Conservation (phyloP, 176 grass and related monocot species). For the Zea luxurians region DNA sequence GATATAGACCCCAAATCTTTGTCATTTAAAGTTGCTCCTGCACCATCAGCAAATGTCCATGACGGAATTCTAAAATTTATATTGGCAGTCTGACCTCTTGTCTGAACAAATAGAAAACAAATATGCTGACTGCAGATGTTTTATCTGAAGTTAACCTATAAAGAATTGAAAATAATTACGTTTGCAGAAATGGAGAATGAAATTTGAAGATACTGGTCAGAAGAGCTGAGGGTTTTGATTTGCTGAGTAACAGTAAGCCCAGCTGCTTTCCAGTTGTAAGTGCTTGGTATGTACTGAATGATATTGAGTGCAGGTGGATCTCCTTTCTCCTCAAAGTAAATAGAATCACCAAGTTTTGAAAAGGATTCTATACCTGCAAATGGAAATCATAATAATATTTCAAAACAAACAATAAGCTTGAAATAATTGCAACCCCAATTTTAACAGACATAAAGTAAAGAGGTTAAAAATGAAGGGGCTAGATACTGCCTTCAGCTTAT, state of each 20-base stretch:
- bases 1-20: constrained; percentile 51
- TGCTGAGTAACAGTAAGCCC: constrained; percentile 65
- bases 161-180: constrained; percentile 31
- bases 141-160: constrained; percentile 3
- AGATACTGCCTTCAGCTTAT: not conserved
- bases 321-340: constrained; percentile 94
- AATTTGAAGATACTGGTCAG: constrained; percentile 56
- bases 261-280: constrained; percentile 69
- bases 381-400: constrained; percentile 18
- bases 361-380: constrained; percentile 85
- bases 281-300: constrained; percentile 83
- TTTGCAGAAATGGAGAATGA: constrained; percentile 59
- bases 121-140: constrained; percentile 14
- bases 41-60: constrained; percentile 63
- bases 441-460: not conserved
- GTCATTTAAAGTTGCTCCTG: constrained; percentile 65
- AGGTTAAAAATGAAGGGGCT: not conserved
- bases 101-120: constrained; percentile 49
- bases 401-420: constrained; percentile 1
- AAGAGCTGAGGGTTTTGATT: constrained; percentile 54
- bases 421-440: not conserved
- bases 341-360: constrained; percentile 93
- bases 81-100: constrained; percentile 52
- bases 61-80: constrained; percentile 80
- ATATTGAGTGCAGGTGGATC: constrained; percentile 57